These are phyloP conservation scores for Ceratocystiopsis brevicomis DNA, from an alignment of 2,329 filamentous ascomycete species.

Conservation along the genomic window DNA sequence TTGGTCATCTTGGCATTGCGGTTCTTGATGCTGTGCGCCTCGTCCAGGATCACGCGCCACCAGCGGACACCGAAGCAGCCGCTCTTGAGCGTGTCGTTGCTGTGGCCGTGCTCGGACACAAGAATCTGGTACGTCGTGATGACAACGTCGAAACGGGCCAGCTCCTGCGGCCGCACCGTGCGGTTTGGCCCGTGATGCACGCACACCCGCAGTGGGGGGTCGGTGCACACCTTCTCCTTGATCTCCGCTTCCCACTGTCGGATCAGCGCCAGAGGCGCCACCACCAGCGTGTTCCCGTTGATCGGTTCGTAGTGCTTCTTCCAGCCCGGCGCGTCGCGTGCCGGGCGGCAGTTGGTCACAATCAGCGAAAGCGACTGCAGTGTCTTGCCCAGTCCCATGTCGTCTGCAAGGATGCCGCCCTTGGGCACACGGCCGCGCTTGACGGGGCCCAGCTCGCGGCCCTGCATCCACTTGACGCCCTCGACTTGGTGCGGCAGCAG, in stretches of 20 bases:
- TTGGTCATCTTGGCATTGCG: constrained; percentile 87
- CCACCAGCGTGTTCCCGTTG: constrained; percentile 69
- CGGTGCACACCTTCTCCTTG: constrained; percentile 50
- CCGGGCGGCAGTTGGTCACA: constrained; percentile 57
- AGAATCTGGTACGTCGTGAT: constrained; percentile 95
- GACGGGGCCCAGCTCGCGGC: constrained; percentile 70
- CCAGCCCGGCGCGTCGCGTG: constrained; percentile 35
- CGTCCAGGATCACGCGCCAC: constrained; percentile 90
- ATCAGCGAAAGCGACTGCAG: constrained; percentile 83
- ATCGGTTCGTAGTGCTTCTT: constrained; percentile 51
- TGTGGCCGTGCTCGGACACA: constrained; percentile 69
- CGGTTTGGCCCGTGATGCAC: constrained; percentile 82
- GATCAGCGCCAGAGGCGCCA: constrained; percentile 84
- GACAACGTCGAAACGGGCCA: constrained; percentile 80
- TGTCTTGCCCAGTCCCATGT: constrained; percentile 95
- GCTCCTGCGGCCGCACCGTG: constrained; percentile 56
- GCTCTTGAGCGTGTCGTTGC: constrained; percentile 46
- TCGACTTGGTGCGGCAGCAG: constrained; percentile 85
- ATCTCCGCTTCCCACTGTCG: constrained; percentile 95
- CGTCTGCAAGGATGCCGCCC: constrained; percentile 86
- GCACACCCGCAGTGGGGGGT: constrained; percentile 57
- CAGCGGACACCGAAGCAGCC: constrained; percentile 85
- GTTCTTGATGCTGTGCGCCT: constrained; percentile 97
- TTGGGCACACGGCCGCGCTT: constrained; percentile 71
- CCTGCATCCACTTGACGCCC: constrained; percentile 86